Evolutionary conservation across 495 filamentous ascomycete species (phyloP).

Genomic region (Choiromyces venosus): DNA sequence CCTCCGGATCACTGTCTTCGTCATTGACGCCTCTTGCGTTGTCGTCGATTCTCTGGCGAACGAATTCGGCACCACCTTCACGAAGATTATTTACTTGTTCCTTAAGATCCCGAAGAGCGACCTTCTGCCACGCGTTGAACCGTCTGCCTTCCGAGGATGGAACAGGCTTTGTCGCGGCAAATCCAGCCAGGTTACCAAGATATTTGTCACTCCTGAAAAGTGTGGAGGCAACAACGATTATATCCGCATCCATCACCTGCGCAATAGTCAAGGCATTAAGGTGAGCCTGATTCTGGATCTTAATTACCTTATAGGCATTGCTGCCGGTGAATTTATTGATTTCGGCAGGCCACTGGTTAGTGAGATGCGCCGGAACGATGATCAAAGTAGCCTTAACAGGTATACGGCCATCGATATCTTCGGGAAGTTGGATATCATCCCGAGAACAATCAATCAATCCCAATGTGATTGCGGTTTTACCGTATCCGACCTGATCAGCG

Average conservation of each 20-base stretch:
- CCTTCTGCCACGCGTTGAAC: constrained; percentile 55
- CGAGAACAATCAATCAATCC: constrained; percentile 56
- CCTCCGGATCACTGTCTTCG: constrained; percentile 26
- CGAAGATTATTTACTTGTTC: constrained; percentile 44
- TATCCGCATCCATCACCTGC: constrained; percentile 50
- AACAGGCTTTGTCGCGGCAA: constrained; percentile 50
- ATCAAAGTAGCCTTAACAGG: constrained; percentile 63
- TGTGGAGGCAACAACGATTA: constrained; percentile 53
- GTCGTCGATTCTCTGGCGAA: constrained; percentile 31
- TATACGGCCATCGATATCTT: constrained; percentile 44
- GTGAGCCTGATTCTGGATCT: constrained; percentile 42
- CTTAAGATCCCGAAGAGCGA: constrained; percentile 45
- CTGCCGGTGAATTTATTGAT: constrained; percentile 55
- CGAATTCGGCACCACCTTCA: constrained; percentile 27
- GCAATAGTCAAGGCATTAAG: constrained; percentile 46
- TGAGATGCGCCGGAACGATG: constrained; percentile 58
- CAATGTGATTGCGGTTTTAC: constrained; percentile 72
- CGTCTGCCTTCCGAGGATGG: constrained; percentile 47
- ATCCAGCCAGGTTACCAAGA: constrained; percentile 48
- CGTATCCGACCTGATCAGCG: constrained; percentile 73
- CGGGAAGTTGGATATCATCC: constrained; percentile 19
- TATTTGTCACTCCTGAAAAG: constrained; percentile 50
- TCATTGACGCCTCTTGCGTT: constrained; percentile 13
- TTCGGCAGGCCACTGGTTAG: constrained; percentile 63
- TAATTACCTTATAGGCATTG: constrained; percentile 47